Conservation (phyloP, 306 rosid genomes). For the Nissolia schottii region DNA sequence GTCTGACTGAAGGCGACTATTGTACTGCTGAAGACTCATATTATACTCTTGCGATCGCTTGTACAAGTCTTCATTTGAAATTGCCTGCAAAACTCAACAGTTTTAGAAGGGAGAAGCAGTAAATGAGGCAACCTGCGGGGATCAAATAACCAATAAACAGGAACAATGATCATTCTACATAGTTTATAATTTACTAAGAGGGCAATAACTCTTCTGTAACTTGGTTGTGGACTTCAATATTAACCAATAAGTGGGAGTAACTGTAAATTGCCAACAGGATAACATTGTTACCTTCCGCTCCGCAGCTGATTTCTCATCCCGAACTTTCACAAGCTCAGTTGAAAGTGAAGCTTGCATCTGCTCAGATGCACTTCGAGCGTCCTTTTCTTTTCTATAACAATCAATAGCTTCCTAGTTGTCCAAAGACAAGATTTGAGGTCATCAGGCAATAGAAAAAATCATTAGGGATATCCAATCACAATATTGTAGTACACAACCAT, state of each 20-base stretch:
- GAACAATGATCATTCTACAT: not conserved
- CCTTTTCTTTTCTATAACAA: slow-evolving; percentile 55
- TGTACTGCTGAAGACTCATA: slow-evolving; percentile 79
- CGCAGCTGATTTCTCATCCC: slow-evolving; percentile 55
- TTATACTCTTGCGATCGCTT: slow-evolving; percentile 83
- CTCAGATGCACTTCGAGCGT: slow-evolving; percentile 66
- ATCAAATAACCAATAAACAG: not conserved
- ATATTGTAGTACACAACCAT: too few species aligned
- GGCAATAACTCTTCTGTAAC: too few species aligned
- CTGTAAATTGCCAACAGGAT: not conserved
- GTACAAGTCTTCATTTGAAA: slow-evolving; percentile 70
- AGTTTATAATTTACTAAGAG: not conserved
- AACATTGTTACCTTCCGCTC: slow-evolving; percentile 61
- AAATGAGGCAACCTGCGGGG: not conserved
- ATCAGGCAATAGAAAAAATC: not conserved
- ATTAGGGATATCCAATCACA: slow-evolving; percentile 2
- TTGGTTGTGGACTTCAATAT: not conserved
- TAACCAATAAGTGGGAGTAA: not conserved
- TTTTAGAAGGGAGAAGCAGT: not conserved
- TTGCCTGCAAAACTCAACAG: slow-evolving; percentile 49
- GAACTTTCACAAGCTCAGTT: slow-evolving; percentile 62
- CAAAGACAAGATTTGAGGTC: not conserved
- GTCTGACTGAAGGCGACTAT: slow-evolving; percentile 72
- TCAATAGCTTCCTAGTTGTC: slow-evolving; percentile 64
- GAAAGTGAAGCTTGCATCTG: slow-evolving; percentile 56